These are phyloP conservation scores for Inonotus hispidus DNA, from an alignment of 1,284 basidiomycete species.

Conservation along the genomic window DNA sequence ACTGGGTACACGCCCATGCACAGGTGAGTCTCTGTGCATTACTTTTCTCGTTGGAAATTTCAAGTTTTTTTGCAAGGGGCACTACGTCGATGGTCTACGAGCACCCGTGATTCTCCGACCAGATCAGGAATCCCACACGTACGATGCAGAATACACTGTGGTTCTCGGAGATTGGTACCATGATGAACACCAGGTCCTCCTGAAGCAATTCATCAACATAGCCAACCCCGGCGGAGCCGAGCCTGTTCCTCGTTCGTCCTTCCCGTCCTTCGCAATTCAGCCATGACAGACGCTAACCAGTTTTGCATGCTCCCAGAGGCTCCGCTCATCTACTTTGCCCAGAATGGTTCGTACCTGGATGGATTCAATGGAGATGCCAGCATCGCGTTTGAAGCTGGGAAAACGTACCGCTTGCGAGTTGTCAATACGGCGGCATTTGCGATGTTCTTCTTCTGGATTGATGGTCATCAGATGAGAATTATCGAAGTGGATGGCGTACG, in stretches of 20 bases:
- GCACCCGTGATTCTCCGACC: conserved; percentile 75
- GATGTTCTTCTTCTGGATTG: conserved; percentile 84
- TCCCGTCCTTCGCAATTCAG: neutral
- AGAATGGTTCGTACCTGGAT: conserved; percentile 66
- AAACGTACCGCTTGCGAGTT: conserved; percentile 72
- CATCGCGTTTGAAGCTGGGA: conserved; percentile 77
- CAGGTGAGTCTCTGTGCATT: conserved; percentile 31
- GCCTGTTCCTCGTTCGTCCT: conserved; percentile 67
- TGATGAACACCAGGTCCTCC: conserved; percentile 57
- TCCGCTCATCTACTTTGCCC: conserved; percentile 79
- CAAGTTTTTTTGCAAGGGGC: conserved; percentile 44
- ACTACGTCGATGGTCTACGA: conserved; percentile 86
- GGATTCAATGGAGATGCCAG: conserved; percentile 87
- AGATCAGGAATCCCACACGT: conserved; percentile 53
- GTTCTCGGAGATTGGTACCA: conserved; percentile 87
- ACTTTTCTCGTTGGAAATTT: neutral
- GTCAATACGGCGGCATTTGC: conserved; percentile 75
- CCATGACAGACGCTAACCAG: neutral
- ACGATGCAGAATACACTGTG: conserved; percentile 91
- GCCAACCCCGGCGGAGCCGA: conserved; percentile 81
- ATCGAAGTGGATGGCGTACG: conserved; percentile 86
- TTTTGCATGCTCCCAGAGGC: conserved; percentile 47
- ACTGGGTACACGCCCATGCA: conserved; percentile 81
- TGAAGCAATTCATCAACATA: conserved; percentile 70
- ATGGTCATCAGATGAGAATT: conserved; percentile 87